A percentile compares a stretch with the other conserved stretches of the same genome.
Conservation (phyloP, 1,139 yeast genomes). For the Candida tropicalis region DNA sequence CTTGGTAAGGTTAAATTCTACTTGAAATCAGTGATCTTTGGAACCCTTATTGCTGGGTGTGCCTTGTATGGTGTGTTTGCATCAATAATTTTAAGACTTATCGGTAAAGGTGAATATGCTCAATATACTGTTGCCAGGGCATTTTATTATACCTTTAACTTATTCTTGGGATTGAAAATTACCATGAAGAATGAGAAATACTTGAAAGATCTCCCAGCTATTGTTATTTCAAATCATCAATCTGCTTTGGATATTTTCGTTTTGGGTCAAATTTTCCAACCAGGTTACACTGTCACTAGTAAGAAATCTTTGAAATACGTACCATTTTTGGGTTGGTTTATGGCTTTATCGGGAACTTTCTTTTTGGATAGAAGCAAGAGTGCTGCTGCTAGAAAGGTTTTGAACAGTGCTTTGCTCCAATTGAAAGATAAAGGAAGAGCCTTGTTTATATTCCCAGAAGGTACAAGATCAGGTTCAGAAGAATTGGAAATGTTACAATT, state of each 20-base stretch:
- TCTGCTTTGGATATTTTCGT: conserved; percentile 80
- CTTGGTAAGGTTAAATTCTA: conserved; percentile 43
- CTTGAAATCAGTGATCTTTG: conserved; percentile 55
- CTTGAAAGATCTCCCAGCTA: conserved; percentile 70
- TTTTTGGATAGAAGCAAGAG: conserved; percentile 86
- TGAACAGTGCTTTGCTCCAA: conserved; percentile 65
- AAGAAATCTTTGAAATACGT: conserved; percentile 79
- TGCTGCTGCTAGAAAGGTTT: conserved; percentile 71
- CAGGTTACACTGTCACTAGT: conserved; percentile 90
- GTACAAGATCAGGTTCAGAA: conserved; percentile 82
- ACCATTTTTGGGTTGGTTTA: conserved; percentile 97
- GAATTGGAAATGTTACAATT: conserved; percentile 77
- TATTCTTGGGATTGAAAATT: conserved; percentile 68
- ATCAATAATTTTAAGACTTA: conserved; percentile 63
- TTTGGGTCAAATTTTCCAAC: conserved; percentile 82
- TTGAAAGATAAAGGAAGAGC: conserved; percentile 67
- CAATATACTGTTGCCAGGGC: conserved; percentile 92
- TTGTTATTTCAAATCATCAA: conserved; percentile 89
- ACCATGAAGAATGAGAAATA: conserved; percentile 58
- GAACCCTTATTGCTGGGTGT: conserved; percentile 55
- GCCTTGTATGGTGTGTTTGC: conserved; percentile 79
- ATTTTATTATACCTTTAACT: conserved; percentile 64
- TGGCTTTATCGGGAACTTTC: conserved; percentile 87
- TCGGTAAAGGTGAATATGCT: conserved; percentile 77
- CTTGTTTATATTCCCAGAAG: conserved; percentile 90